Conservation (phyloP, 805 yeast species). For the Candida maris region DNA sequence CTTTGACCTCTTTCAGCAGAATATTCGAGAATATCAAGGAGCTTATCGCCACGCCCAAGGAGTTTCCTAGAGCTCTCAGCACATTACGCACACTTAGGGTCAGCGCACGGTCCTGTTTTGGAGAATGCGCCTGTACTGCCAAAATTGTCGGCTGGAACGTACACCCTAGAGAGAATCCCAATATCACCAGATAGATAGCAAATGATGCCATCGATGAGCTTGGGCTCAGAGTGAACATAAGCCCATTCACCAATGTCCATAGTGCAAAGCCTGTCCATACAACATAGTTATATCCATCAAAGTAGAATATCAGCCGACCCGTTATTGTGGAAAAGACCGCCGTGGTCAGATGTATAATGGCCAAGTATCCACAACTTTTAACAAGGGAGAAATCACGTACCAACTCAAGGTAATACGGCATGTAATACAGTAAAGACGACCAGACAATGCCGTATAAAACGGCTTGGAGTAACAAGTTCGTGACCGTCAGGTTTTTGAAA, state of each 20-base stretch:
- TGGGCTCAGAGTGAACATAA: background rate
- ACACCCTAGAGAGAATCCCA: conserved; percentile 1
- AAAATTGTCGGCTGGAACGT: conserved; percentile 1
- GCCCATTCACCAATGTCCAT: background rate
- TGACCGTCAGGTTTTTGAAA: background rate
- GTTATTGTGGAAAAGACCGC: background rate
- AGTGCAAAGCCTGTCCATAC: background rate
- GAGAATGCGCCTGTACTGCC: background rate
- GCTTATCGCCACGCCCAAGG: conserved; percentile 1
- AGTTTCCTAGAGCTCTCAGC: conserved; percentile 1
- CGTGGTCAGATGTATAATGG: background rate
- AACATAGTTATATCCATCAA: background rate
- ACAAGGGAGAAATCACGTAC: background rate
- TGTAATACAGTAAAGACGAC: background rate
- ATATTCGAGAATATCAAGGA: background rate
- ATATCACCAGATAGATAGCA: background rate
- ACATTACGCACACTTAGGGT: background rate
- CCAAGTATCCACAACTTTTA: conserved; percentile 1
- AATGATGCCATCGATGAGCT: background rate
- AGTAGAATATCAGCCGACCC: background rate
- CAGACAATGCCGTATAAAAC: background rate
- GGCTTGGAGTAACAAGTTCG: background rate
- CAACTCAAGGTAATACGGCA: conserved; percentile 1
- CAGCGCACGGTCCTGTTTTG: background rate
- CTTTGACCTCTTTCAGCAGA: background rate